Evolutionary conservation across 305 asterid species (phyloP).

Genomic region (Andrographis paniculata): DNA sequence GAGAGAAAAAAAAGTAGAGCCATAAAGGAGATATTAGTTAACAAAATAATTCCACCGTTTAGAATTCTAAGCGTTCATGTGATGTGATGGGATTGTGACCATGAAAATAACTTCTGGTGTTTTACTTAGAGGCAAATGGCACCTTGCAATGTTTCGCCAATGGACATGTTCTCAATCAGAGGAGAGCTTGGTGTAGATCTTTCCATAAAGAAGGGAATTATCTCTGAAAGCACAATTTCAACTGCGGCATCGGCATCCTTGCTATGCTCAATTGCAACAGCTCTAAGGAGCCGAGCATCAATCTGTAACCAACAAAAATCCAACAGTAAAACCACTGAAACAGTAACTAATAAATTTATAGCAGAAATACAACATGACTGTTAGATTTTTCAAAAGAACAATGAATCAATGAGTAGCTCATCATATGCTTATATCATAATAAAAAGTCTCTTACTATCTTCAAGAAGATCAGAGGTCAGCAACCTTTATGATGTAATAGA

Average conservation of each 20-base stretch:
- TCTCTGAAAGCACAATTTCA: constrained; percentile 53
- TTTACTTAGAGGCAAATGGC: constrained; percentile 13
- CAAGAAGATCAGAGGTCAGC: neutral
- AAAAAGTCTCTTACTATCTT: constrained; percentile 4
- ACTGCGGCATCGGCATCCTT: constrained; percentile 71
- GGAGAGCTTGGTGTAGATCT: constrained; percentile 20
- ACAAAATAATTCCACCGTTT: too few relatives aligned
- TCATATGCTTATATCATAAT: neutral
- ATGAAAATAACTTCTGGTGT: too few relatives aligned
- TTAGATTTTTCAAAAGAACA: neutral
- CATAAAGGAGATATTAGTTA: too few relatives aligned
- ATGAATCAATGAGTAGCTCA: neutral
- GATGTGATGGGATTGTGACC: too few relatives aligned
- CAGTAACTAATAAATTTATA: neutral
- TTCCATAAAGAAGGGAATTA: constrained; percentile 52
- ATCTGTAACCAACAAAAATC: constrained; percentile 31
- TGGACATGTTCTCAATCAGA: constrained; percentile 14
- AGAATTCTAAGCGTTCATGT: too few relatives aligned
- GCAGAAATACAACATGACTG: constrained; percentile 4
- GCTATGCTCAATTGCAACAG: constrained; percentile 80
- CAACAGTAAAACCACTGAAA: neutral
- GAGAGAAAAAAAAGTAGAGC: constrained; percentile 24
- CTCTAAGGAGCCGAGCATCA: constrained; percentile 67
- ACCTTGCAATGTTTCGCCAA: constrained; percentile 38
- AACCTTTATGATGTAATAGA: too few relatives aligned